These are phyloP conservation scores for Grammothele lineata DNA, from an alignment of 768 basidiomycete genomes.

Conservation along the genomic window DNA sequence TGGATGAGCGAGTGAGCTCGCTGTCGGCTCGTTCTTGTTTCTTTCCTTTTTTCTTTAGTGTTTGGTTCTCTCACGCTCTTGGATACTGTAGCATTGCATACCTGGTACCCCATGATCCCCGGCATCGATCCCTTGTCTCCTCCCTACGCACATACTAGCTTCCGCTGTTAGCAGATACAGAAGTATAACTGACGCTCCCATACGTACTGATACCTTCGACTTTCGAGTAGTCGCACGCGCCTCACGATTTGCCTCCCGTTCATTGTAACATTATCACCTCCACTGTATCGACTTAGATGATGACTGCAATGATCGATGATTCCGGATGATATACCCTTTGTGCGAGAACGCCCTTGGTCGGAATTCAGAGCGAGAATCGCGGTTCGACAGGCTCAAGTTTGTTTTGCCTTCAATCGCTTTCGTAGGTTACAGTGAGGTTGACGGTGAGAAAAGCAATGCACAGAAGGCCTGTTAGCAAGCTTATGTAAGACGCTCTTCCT, in stretches of 20 bases:
- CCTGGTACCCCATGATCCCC: constrained; percentile 5
- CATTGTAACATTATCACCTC: constrained; percentile 14
- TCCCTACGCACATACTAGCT: background rate
- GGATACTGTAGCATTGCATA: constrained; percentile 20
- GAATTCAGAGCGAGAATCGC: no score
- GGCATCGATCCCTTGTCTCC: background rate
- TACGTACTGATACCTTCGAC: constrained; percentile 13
- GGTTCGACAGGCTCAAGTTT: no score
- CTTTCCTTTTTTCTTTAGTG: background rate
- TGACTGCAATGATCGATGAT: background rate
- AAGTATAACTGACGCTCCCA: background rate
- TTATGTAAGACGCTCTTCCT: no score
- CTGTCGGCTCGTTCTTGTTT: background rate
- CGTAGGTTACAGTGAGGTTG: no score
- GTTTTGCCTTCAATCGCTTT: no score
- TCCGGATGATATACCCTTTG: no score
- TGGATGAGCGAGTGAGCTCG: constrained; percentile 35
- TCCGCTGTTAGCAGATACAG: no score
- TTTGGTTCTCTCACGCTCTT: background rate
- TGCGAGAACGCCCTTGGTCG: no score
- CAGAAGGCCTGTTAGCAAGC: no score
- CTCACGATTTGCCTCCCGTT: constrained; percentile 1
- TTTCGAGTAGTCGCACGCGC: constrained; percentile 7
- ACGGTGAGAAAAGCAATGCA: no score
- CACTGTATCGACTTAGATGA: constrained; percentile 4